Base-by-base conservation (phyloP, 495 filamentous ascomycete species). In the Acidiella bohemica region DNA sequence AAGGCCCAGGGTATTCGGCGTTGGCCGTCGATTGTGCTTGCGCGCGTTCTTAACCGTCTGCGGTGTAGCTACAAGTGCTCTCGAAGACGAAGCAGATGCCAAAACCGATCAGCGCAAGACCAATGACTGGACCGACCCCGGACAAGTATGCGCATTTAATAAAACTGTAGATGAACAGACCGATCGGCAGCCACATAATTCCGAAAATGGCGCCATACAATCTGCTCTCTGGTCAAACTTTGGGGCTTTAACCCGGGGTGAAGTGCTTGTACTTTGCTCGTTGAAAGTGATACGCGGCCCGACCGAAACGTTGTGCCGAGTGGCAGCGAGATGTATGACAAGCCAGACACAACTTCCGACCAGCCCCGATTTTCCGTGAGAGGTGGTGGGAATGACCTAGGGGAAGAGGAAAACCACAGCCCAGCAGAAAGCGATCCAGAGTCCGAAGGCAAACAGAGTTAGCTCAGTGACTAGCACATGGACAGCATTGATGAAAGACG, bases 41-140 rank as follows among this genome's bases (percentile, higher is more conserved):
- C 55, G 49, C 58, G 63, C 38, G 61, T 56, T 16, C 63, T 36
- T 68, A 68, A 51, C 65, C 66, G 42, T 50, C 47, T 5, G 42
- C 36, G 3, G 41, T 46, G 27, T 46, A 50, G 30, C 18, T 39
- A 21, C 41, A 46, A 12, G 21, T 31, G 13, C 32, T 20, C 21
- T 50, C 42, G 47, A 50, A 50, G 18, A 50, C 26, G 32, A 50
- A 46, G 47, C 42, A 50, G 42, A 46, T 46, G 26, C 47, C 47
- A 13, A 46, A 28, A 18, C 35, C 32, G 22, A 50, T 46, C 6
- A 37, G 47, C 17, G 42, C 41, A 21, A 46, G 41, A 8, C 13
- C 39, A 10, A 53, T 42, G 18, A 32, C 35, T 4, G 50, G 50
- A 7, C 26, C 50, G 16, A 53, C 40, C 49, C 49, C 49, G 17